phyloP scores from a whole-genome alignment of 371 early-diverging fungal species.

The Phascolomyces articulosus region DNA sequence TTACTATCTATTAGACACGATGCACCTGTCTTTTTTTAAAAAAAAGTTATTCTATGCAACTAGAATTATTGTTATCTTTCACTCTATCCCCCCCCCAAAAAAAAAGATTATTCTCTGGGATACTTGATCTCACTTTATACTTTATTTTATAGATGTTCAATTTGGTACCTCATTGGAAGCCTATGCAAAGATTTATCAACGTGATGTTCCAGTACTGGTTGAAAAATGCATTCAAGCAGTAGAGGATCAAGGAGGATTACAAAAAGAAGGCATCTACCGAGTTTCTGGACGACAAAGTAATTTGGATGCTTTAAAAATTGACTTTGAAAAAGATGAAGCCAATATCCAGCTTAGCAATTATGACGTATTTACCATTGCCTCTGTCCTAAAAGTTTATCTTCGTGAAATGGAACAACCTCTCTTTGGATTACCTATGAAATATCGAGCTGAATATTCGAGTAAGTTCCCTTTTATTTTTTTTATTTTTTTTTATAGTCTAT shows the following conservation, averaged over 20 bases:
- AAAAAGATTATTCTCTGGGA: too few species aligned
- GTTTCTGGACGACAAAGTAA: slow-evolving; percentile 67
- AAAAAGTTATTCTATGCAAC: too few species aligned
- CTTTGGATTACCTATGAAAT: slow-evolving; percentile 52
- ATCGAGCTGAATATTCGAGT: slow-evolving; percentile 62
- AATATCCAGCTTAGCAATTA: slow-evolving; percentile 46
- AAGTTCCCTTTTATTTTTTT: too few species aligned
- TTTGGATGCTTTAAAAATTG: slow-evolving; percentile 52
- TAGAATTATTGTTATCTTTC: too few species aligned
- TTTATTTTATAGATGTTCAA: slow-evolving; percentile 39
- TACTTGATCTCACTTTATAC: too few species aligned
- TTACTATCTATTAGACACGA: too few species aligned
- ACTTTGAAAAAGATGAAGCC: slow-evolving; percentile 60
- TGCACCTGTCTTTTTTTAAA: too few species aligned
- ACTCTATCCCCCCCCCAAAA: too few species aligned
- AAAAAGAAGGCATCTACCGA: slow-evolving; percentile 75
- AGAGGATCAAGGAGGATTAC: slow-evolving; percentile 62
- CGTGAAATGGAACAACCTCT: slow-evolving; percentile 67
- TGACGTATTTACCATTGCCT: slow-evolving; percentile 66
- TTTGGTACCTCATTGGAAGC: slow-evolving; percentile 58
- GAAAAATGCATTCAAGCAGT: slow-evolving; percentile 60
- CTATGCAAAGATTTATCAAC: slow-evolving; percentile 44
- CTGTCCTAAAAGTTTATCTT: slow-evolving; percentile 66
- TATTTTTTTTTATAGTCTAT: background rate
- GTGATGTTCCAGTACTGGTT: slow-evolving; percentile 57